Evolutionary conservation across 495 filamentous ascomycete species (phyloP).

Genomic region (Podospora tetraspora): DNA sequence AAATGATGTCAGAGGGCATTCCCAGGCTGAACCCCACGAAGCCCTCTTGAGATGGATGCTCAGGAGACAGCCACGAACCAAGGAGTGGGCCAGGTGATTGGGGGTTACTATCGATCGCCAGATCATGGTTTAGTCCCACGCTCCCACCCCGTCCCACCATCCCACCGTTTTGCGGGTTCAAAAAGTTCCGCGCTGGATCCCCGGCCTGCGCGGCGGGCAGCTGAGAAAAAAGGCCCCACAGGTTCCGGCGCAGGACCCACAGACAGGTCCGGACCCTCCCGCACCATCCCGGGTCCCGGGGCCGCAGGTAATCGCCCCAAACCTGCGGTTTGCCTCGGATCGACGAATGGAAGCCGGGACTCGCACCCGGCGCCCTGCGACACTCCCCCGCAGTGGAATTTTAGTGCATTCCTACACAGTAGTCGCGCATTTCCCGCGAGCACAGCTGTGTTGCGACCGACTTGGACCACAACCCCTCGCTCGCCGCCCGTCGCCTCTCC

Average conservation of each 20-base stretch:
- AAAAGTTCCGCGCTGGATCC: not conserved
- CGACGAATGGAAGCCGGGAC: no score
- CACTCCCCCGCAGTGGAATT: no score
- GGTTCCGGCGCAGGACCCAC: not conserved
- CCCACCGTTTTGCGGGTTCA: not conserved
- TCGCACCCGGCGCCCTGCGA: no score
- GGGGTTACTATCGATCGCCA: not conserved
- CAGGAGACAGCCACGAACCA: not conserved
- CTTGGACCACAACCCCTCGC: no score
- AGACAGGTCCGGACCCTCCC: not conserved
- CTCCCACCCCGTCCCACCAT: not conserved
- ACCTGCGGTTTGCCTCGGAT: no score
- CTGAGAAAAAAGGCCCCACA: not conserved
- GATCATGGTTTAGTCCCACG: not conserved
- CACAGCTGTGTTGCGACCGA: no score
- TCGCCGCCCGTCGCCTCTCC: no score
- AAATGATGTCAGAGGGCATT: not conserved
- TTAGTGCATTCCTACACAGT: no score
- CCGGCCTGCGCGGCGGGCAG: no score
- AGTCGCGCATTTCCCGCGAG: no score
- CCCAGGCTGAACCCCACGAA: not conserved
- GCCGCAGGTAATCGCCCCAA: no score
- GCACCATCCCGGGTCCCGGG: no score
- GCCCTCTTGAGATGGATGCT: not conserved
- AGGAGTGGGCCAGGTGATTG: not conserved